These are phyloP conservation scores for Fragaria nilgerrensis DNA, from an alignment of 306 rosid species.

Conservation along the genomic window DNA sequence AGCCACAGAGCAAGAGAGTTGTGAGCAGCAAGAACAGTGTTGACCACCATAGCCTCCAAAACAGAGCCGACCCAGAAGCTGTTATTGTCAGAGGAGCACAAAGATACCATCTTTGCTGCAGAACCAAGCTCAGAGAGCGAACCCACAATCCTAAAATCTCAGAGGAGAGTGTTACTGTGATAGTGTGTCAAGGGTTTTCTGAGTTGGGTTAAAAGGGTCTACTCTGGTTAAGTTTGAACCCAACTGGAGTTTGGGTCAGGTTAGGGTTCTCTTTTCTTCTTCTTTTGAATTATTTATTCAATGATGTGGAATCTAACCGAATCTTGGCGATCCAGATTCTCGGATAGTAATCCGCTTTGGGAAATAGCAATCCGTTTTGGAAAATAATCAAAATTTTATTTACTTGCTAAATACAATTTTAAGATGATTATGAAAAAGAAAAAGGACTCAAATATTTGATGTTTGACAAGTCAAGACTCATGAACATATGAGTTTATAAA, in stretches of 20 bases:
- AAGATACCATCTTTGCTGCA: slow-evolving; percentile 46
- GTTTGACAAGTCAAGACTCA: too few species aligned
- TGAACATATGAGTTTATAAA: too few species aligned
- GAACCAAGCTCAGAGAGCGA: slow-evolving; percentile 22
- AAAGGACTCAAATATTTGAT: too few species aligned
- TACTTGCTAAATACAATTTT: too few species aligned
- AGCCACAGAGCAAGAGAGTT: slow-evolving; percentile 57
- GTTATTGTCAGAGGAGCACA: slow-evolving; percentile 24
- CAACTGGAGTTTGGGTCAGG: slow-evolving; percentile 35
- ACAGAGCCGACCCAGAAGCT: slow-evolving; percentile 32
- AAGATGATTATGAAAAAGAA: too few species aligned
- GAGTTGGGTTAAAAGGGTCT: slow-evolving; percentile 31
- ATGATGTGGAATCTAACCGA: not conserved
- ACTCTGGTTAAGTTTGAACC: slow-evolving; percentile 50
- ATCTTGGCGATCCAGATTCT: too few species aligned
- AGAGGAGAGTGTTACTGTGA: not conserved
- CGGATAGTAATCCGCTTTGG: too few species aligned
- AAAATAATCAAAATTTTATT: too few species aligned
- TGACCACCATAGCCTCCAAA: slow-evolving; percentile 41
- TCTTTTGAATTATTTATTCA: not conserved
- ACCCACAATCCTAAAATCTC: not conserved
- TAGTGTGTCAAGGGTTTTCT: slow-evolving; percentile 17
- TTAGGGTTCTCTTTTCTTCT: slow-evolving; percentile 49
- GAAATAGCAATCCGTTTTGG: not conserved
- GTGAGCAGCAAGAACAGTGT: slow-evolving; percentile 39